Conservation (phyloP, 768 basidiomycete species). For the Lactifluus rugatus region DNA sequence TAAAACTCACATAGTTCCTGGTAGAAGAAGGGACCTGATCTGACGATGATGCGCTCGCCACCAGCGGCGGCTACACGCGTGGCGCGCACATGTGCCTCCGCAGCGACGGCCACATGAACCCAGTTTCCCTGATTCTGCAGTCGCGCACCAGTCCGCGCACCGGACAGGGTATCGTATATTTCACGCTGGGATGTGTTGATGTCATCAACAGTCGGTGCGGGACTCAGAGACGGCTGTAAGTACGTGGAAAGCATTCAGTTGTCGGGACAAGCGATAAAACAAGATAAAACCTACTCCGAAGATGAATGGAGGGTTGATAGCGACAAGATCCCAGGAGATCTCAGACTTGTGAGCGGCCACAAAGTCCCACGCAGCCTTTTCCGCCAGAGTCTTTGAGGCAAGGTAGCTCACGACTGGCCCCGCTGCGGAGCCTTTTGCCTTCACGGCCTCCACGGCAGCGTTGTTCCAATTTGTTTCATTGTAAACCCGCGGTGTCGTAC, state of each 20-base stretch:
- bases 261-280: neutral
- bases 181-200: conserved; percentile 14
- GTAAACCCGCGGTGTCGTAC: conserved; percentile 17
- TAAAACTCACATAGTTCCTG: conserved; percentile 4
- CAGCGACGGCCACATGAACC: neutral
- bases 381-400: conserved; percentile 50
- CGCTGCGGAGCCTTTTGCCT: conserved; percentile 41
- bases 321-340: conserved; percentile 42
- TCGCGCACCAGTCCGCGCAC: neutral
- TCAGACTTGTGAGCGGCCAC: conserved; percentile 34
- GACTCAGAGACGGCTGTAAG: conserved; percentile 25
- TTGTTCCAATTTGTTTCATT: conserved; percentile 42
- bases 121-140: neutral
- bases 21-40: conserved; percentile 1
- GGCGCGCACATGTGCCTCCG: conserved; percentile 11
- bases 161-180: conserved; percentile 7
- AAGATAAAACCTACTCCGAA: conserved; percentile 3
- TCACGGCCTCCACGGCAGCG: conserved; percentile 33
- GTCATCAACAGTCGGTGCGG: conserved; percentile 6
- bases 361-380: conserved; percentile 47
- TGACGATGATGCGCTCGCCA: conserved; percentile 10
- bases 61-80: neutral
- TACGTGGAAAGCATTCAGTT: neutral
- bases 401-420: conserved; percentile 36
- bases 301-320: conserved; percentile 42